These are phyloP conservation scores for Lachnellula cervina DNA, from an alignment of 2,329 filamentous ascomycete genomes.

Conservation along the genomic window DNA sequence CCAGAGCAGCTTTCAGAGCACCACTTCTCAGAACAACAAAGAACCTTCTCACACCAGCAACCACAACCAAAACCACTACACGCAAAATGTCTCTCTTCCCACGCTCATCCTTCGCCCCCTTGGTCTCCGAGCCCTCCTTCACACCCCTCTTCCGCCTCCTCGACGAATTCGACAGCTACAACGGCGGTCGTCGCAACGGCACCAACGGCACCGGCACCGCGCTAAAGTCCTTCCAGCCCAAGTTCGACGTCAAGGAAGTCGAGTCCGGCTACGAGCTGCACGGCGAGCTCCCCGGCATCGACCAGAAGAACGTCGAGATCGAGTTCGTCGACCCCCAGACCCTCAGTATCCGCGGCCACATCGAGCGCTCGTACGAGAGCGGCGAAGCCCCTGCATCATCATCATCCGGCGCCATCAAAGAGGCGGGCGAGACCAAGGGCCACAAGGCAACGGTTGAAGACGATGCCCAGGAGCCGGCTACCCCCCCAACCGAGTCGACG, in stretches of 20 bases:
- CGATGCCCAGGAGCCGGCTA: slow-evolving; percentile 3
- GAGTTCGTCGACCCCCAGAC: slow-evolving; percentile 76
- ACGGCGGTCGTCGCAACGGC: slow-evolving; percentile 16
- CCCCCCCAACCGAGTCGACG: background rate
- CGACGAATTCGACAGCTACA: slow-evolving; percentile 58
- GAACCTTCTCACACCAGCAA: slow-evolving; percentile 24
- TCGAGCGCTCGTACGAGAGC: slow-evolving; percentile 57
- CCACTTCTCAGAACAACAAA: slow-evolving; percentile 8
- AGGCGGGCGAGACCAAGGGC: slow-evolving; percentile 41
- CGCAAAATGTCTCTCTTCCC: slow-evolving; percentile 58
- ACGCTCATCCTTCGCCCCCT: slow-evolving; percentile 42
- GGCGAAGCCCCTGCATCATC: slow-evolving; percentile 39
- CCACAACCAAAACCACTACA: slow-evolving; percentile 14
- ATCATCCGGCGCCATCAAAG: slow-evolving; percentile 38
- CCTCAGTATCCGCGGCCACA: slow-evolving; percentile 63
- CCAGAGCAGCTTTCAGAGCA: slow-evolving; percentile 17
- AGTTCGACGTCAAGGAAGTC: slow-evolving; percentile 73
- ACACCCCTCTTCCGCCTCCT: slow-evolving; percentile 59
- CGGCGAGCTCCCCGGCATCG: slow-evolving; percentile 72
- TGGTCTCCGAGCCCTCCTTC: slow-evolving; percentile 38
- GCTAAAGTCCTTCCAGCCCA: slow-evolving; percentile 59
- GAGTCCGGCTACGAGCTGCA: slow-evolving; percentile 68
- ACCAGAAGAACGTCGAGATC: slow-evolving; percentile 68
- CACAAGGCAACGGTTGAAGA: slow-evolving; percentile 62
- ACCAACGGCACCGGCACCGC: slow-evolving; percentile 13